These are phyloP conservation scores for Amanita fuliginea DNA, from an alignment of 768 basidiomycete species.

Conservation along the genomic window DNA sequence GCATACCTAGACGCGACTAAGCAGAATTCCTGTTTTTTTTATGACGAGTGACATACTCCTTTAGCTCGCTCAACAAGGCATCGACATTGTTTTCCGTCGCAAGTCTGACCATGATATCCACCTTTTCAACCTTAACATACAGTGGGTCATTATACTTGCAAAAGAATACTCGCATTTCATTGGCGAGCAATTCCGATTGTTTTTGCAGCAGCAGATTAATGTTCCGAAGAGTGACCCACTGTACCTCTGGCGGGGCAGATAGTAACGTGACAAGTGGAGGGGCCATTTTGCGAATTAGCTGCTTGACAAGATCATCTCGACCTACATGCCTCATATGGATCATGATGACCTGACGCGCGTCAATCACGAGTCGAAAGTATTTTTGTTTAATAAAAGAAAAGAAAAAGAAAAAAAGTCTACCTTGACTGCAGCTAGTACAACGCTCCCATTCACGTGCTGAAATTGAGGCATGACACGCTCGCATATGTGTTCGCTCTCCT, in stretches of 20 bases:
- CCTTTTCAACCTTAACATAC: conserved; percentile 98
- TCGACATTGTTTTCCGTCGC: conserved; percentile 90
- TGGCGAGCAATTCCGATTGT: conserved; percentile 77
- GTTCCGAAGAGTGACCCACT: conserved; percentile 96
- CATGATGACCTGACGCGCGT: conserved; percentile 74
- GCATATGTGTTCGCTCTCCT: conserved; percentile 97
- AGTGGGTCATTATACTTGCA: conserved; percentile 99
- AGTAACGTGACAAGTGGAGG: conserved; percentile 92
- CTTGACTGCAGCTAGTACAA: conserved; percentile 95
- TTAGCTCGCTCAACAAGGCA: conserved; percentile 88
- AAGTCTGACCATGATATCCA: conserved; percentile 96
- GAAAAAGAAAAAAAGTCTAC: conserved; percentile 28
- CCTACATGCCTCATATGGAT: conserved; percentile 83
- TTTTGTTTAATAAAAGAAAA: no score
- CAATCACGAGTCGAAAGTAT: neutral
- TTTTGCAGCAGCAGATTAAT: conserved; percentile 96
- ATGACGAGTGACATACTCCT: conserved; percentile 64
- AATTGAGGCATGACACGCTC: conserved; percentile 98
- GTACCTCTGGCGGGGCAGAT: conserved; percentile 93
- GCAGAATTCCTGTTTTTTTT: neutral
- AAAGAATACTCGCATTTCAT: conserved; percentile 99
- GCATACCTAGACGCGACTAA: conserved; percentile 53
- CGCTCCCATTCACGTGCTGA: conserved; percentile 93
- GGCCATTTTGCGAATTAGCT: conserved; percentile 92
- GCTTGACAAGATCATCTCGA: conserved; percentile 75